These are phyloP conservation scores for Agmasoma carcini DNA, from an alignment of 371 early-diverging fungal species.

Conservation along the genomic window DNA sequence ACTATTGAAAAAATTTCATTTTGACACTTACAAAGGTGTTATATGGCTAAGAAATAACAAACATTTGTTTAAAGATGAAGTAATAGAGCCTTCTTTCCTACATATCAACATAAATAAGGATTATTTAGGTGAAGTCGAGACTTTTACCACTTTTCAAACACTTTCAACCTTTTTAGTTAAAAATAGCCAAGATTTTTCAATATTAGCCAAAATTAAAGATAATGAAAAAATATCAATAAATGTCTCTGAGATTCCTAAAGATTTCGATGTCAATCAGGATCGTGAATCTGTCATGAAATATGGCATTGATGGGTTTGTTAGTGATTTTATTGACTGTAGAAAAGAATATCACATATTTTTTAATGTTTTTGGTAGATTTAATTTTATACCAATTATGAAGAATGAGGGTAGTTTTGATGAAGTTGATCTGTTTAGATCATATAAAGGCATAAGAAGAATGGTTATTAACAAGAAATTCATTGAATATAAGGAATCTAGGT, in stretches of 20 bases:
- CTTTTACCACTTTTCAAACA: slow-evolving; percentile 45
- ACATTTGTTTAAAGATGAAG: slow-evolving; percentile 41
- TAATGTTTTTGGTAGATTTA: slow-evolving; percentile 37
- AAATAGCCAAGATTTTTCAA: slow-evolving; percentile 40
- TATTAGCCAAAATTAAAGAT: slow-evolving; percentile 49
- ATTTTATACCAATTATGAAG: slow-evolving; percentile 49
- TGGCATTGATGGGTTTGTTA: slow-evolving; percentile 44
- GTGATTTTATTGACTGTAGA: slow-evolving; percentile 49
- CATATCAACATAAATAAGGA: slow-evolving; percentile 40
- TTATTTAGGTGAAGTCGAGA: slow-evolving; percentile 46
- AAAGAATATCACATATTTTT: slow-evolving; percentile 44
- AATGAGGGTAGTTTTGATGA: slow-evolving; percentile 32
- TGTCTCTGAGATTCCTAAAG: slow-evolving; percentile 12
- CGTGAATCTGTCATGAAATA: slow-evolving; percentile 8
- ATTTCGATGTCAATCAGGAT: background rate
- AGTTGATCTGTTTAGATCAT: slow-evolving; percentile 34
- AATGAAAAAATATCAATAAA: slow-evolving; percentile 46
- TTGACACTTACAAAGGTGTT: slow-evolving; percentile 52
- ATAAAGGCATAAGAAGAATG: slow-evolving; percentile 35
- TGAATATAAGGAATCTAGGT: slow-evolving; percentile 50
- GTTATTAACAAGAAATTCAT: slow-evolving; percentile 41
- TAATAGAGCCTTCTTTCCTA: slow-evolving; percentile 51
- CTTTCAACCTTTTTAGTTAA: slow-evolving; percentile 53
- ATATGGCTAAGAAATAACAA: slow-evolving; percentile 44
- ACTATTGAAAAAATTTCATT: slow-evolving; percentile 42